phyloP scores from a whole-genome alignment of 2,329 filamentous ascomycete species.

The Dactylellina parvicollis region DNA sequence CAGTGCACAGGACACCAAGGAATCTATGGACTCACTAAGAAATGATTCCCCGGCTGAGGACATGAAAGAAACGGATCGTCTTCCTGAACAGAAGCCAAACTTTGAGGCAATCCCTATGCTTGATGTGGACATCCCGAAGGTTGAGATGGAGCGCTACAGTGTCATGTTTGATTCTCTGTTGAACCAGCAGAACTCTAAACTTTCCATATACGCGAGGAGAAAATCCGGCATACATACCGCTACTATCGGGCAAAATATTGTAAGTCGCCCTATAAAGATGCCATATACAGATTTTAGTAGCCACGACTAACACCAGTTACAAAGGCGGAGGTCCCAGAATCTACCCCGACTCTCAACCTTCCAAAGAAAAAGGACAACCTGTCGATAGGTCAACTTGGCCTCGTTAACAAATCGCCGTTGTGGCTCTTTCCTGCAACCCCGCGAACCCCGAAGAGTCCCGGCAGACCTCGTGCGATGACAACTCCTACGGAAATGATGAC shows the following conservation, averaged over 20 bases:
- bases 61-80: conserved; percentile 3
- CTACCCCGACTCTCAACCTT: conserved; percentile 55
- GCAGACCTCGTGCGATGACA: conserved; percentile 47
- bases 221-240: conserved; percentile 35
- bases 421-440: conserved; percentile 52
- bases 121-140: conserved; percentile 80
- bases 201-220: conserved; percentile 45
- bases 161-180: conserved; percentile 88
- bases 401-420: conserved; percentile 44
- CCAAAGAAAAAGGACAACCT: conserved; percentile 48
- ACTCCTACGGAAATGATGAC: conserved; percentile 29
- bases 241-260: conserved; percentile 30
- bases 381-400: conserved; percentile 34
- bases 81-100: conserved; percentile 6
- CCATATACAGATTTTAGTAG: not conserved
- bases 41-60: conserved; percentile 11
- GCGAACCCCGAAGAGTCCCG: conserved; percentile 49
- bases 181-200: conserved; percentile 60
- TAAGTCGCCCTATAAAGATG: conserved; percentile 53
- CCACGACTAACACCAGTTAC: not conserved
- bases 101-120: conserved; percentile 61
- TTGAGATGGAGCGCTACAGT: conserved; percentile 87
- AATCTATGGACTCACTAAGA: conserved; percentile 39
- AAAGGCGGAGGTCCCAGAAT: conserved; percentile 55
- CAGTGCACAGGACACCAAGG: conserved; percentile 22